Evolutionary conservation across 2,329 filamentous ascomycete genomes (phyloP), one percentile per base, ranked within the genome.

Genomic region (Cordyceps farinosa): DNA sequence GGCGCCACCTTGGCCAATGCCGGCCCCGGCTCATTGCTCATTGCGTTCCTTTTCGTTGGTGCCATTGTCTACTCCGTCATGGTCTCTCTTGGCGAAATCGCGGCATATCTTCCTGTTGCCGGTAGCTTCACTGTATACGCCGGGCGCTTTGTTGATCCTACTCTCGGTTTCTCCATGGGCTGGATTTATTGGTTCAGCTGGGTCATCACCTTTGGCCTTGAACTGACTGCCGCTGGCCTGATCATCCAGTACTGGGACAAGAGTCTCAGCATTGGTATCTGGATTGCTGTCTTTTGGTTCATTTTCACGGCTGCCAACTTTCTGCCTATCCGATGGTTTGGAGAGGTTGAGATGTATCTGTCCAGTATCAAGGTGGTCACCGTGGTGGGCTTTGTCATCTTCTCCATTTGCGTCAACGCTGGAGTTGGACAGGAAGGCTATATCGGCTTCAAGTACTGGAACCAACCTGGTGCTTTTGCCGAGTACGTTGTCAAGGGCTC

Each of bases 171-270:
- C 69, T 83, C 89, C 27, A 89, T 92, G 82, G 90, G 90, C 27
- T 93, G 90, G 90, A 87, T 91, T 65, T 93, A 93, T 76, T 93
- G 88, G 87, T 92, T 92, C 71, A 87, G 84, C 44, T 93, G 88
- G 88, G 82, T 86, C 22, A 85, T 89, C 63, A 91, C 89, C 0
- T 90, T 85, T 68, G 88, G 89, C 0, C 82, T 92, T 9, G 90
- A 93, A 71, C 79, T 92, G 45, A 90, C 86, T 0, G 88, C 88
- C 0, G 86, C 88, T 1, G 89, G 88, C 5, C 78, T 92, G 54
- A 89, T 92, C 62, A 90, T 92, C 66, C 86, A 91, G 72, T 92
- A 89, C 74, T 92, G 90, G 90, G 80, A 86, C 62, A 66, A 78
- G 1, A 72, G 74, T 27, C 75, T 92, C 64, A 87, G 80, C 69